Base-by-base conservation (phyloP, 768 basidiomycete species). In the Podaxis sp. region DNA sequence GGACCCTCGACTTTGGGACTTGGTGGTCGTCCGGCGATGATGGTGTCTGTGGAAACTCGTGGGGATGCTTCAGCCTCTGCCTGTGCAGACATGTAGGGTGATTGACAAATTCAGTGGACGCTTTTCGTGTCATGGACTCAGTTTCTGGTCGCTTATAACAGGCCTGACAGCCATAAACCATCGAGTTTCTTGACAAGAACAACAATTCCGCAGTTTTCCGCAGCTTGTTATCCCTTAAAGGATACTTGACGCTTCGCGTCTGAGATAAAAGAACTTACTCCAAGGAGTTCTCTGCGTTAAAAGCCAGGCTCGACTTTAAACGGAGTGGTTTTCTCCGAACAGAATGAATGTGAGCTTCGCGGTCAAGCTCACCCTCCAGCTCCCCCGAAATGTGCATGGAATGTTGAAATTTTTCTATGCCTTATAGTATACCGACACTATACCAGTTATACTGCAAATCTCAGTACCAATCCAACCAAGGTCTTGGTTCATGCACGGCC, bases 41-140 rank as follows among this genome's bases (percentile, higher is more conserved):
- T 14, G 4, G 50, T 59, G 37, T 59, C 57, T 16, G 27, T 16
- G 35, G 57, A 59, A 25, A n/a, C 50, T 27, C 57, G 57, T 40
- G 57, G 57, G 5, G 25, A 5, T 9, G 27, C 50, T 42, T 59
- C 57, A 21, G 38, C 23, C 28, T 59, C 57, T n/a, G 38, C 50
- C 21, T 40, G 35, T 18, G 21, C n/a, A 25, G 48, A 40, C 57
- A 59, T 59, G 5, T 18, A 6, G 10, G 40, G 6, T 35, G 18
- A 21, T 10, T 23, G 47, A 27, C 21, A 14, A 23, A 23, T 6
- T 48, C 18, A 21, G 25, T 48, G 47, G 47, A 27, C 13, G 47
- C 3, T 23, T 42, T 23, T 13, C 47, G 9, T 27, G 47, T 11
- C 47, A 14, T 27, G 7, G 14, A 14, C n/a, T 42, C 40, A 7